Evolutionary conservation across 2,329 filamentous ascomycete species (phyloP), one percentile per base, ranked within the genome.

Genomic region (Verticillium isaacii): DNA sequence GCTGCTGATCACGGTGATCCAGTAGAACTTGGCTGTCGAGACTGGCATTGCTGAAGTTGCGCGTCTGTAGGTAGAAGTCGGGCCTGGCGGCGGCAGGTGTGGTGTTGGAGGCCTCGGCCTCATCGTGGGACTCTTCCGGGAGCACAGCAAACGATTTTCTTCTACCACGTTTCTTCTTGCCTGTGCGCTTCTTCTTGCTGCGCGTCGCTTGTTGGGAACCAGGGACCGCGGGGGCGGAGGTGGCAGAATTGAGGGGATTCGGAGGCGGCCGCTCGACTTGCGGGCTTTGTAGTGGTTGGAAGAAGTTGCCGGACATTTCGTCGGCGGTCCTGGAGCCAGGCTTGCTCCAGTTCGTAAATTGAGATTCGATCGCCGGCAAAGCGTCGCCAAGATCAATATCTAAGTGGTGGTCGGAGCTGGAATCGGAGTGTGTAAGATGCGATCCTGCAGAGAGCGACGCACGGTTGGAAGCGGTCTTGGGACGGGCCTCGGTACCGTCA

Each of bases 11-110:
- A 68, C 85, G 86, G 75, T 98, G 94, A 75, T 98, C 94, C 19
- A 98, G 79, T 67, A 98, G 78, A 8, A 86, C 89, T 72, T 96
- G 89, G 73, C 93, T 97, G 67, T 97, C 94, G 65, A 98, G 79
- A 74, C 94, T 98, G 1, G 91, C 93, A 68, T 84, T 88, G 77
- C 94, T 98, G 65, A 88, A 72, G 71, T 90, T 92, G 55, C 78
- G 75, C 8, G 79, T 71, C 62, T 82, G 72, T 66, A 78, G 73
- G 70, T 85, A 85, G 71, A 86, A 82, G 56, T 75, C 77, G 63
- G 78, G 72, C 62, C 74, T 61, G 57, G 70, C 68, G 63, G 65
- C 50, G 5, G 29, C 4, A 29, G 66, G 61, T 11, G 62, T 61
- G 50, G 66, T 66, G n/a, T 62, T 66, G 15, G 73, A 65, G 37